Evolutionary conservation across 2,329 filamentous ascomycete genomes (phyloP).

Genomic region (Tetracladium maxilliforme): DNA sequence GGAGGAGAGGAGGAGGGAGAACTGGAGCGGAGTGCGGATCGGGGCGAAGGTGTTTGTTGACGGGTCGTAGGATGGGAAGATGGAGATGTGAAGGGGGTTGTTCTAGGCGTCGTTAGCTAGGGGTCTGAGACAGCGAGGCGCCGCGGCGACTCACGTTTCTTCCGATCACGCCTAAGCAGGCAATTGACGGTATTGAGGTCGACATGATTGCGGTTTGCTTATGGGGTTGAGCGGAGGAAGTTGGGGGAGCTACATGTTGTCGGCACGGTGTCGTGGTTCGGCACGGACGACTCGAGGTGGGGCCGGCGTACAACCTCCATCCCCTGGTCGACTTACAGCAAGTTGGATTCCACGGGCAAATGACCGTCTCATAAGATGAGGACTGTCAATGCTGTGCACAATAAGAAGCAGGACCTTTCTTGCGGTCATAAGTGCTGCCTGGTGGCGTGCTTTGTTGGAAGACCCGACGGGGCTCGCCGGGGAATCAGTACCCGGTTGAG

Average conservation of each 20-base stretch:
- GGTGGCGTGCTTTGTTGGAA: too few relatives aligned
- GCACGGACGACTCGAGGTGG: too few relatives aligned
- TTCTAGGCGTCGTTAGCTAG: conserved; percentile 43
- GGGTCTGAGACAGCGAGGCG: conserved; percentile 1
- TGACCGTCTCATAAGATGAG: too few relatives aligned
- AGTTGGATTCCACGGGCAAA: too few relatives aligned
- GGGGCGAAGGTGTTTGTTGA: conserved; percentile 25
- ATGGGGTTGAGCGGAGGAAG: conserved; percentile 1
- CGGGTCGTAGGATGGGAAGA: conserved; percentile 64
- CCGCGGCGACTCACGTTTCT: conserved; percentile 52
- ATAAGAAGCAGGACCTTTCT: too few relatives aligned
- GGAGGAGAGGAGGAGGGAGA: conserved; percentile 78
- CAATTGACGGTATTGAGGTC: conserved; percentile 61
- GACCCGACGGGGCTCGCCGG: too few relatives aligned
- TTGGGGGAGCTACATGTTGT: conserved; percentile 1
- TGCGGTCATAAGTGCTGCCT: too few relatives aligned
- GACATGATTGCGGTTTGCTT: conserved; percentile 27
- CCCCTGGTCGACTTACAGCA: too few relatives aligned
- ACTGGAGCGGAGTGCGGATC: conserved; percentile 66
- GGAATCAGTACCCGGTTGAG: too few relatives aligned
- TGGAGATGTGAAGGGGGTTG: conserved; percentile 84
- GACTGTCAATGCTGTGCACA: too few relatives aligned
- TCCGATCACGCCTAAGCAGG: conserved; percentile 86
- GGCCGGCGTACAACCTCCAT: too few relatives aligned
- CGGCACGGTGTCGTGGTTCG: too few relatives aligned